Evolutionary conservation across 805 yeast genomes (phyloP).

Genomic region (Clavispora asparagi): DNA sequence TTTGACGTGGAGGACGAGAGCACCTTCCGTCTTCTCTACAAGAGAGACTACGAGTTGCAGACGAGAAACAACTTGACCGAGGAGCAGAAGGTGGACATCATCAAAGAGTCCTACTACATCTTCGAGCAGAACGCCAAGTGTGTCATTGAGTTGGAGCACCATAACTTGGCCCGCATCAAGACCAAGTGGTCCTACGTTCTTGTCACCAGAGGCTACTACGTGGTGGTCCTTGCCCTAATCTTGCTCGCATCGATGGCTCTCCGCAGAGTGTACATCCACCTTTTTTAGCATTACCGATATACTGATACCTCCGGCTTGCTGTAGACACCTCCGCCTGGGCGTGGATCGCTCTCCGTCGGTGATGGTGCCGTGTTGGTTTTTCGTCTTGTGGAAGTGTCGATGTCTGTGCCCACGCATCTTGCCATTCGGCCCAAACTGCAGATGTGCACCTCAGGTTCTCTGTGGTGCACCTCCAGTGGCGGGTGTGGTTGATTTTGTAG

Average conservation of each 20-base stretch:
- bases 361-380: no score
- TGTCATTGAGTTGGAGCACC: conserved; percentile 60
- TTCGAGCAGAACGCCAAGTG: conserved; percentile 59
- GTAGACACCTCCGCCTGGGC: no score
- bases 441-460: no score
- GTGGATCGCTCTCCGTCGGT: no score
- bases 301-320: not conserved
- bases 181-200: conserved; percentile 51
- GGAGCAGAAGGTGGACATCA: conserved; percentile 62
- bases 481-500: no score
- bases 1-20: conserved; percentile 68
- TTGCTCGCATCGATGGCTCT: conserved; percentile 29
- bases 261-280: conserved; percentile 19
- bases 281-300: not conserved
- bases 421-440: no score
- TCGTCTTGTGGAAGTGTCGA: no score
- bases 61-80: conserved; percentile 71
- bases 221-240: conserved; percentile 19
- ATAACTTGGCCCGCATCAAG: conserved; percentile 55
- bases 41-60: conserved; percentile 70
- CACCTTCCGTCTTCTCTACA: conserved; percentile 58
- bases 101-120: conserved; percentile 61
- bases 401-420: no score
- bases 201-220: conserved; percentile 49
- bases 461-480: no score